These are phyloP conservation scores for Xylariales sp. DNA, from an alignment of 2,329 filamentous ascomycete genomes.

Conservation along the genomic window DNA sequence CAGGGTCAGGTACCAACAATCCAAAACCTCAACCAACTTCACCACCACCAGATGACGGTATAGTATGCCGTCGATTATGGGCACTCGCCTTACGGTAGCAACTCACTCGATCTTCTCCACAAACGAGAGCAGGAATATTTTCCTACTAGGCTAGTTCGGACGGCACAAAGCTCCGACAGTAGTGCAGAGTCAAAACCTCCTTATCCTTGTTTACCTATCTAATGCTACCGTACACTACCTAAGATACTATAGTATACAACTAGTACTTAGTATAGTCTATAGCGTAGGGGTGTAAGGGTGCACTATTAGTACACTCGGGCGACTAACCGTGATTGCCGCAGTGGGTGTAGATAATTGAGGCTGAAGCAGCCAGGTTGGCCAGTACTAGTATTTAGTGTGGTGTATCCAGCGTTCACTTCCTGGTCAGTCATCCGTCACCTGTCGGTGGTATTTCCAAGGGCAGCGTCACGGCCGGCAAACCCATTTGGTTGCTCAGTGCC, in stretches of 20 bases:
- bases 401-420: no score
- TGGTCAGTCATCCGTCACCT: not conserved
- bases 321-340: slow-evolving; percentile 24
- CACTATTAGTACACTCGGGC: not conserved
- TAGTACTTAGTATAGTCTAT: no score
- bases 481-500: not conserved
- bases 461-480: slow-evolving; percentile 2
- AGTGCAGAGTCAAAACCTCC: not conserved
- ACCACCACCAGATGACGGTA: slow-evolving; percentile 6
- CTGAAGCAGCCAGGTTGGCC: not conserved
- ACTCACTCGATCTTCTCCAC: not conserved
- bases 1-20: not conserved
- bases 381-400: no score
- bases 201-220: slow-evolving; percentile 2
- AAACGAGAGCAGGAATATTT: not conserved
- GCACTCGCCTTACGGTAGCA: not conserved
- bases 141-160: slow-evolving; percentile 4
- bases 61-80: not conserved
- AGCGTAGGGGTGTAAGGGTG: not conserved
- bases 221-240: no score
- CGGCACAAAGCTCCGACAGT: slow-evolving; percentile 11
- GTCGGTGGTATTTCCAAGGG: not conserved
- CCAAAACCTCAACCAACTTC: slow-evolving; percentile 2
- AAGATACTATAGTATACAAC: no score
- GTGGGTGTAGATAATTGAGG: slow-evolving; percentile 9